Evolutionary conservation across 2,329 filamentous ascomycete genomes (phyloP).

Genomic region (Sporothrix inflata): DNA sequence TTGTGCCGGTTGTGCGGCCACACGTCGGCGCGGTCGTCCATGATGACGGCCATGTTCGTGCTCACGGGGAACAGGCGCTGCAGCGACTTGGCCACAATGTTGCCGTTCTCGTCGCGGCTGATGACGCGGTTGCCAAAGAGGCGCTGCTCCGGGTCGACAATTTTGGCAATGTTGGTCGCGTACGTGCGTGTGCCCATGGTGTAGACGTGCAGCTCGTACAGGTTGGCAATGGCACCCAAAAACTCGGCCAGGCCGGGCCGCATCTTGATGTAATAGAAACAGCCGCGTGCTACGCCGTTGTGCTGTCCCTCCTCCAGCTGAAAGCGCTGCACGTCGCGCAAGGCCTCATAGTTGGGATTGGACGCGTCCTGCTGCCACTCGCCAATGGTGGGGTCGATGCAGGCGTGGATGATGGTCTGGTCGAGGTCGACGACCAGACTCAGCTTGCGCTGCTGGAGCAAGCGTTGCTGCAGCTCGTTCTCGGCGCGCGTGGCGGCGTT

Average conservation of each 20-base stretch:
- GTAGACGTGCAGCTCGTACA: constrained; percentile 97
- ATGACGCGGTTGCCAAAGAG: constrained; percentile 94
- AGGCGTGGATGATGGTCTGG: constrained; percentile 97
- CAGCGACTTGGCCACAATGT: constrained; percentile 85
- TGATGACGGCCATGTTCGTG: constrained; percentile 99
- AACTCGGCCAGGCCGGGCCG: constrained; percentile 85
- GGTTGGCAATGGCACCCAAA: constrained; percentile 71
- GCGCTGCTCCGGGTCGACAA: constrained; percentile 86
- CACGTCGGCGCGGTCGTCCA: constrained; percentile 94
- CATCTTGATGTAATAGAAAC: constrained; percentile 98
- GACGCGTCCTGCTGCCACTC: constrained; percentile 90
- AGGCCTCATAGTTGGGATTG: constrained; percentile 88
- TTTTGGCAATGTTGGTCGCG: constrained; percentile 84
- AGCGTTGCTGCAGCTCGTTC: constrained; percentile 79
- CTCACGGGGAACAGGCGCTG: constrained; percentile 93
- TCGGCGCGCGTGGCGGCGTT: constrained; percentile 80
- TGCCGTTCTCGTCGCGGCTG: constrained; percentile 95
- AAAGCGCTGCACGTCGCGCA: constrained; percentile 86
- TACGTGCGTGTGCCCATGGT: constrained; percentile 99
- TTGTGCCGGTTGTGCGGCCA: constrained; percentile 91
- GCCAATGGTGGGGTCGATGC: constrained; percentile 91
- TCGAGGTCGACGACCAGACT: constrained; percentile 96
- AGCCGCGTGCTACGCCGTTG: constrained; percentile 68
- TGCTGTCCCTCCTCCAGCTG: constrained; percentile 86
- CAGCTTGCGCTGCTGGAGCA: constrained; percentile 80